Evolutionary conservation across 2,329 filamentous ascomycete species (phyloP), one percentile per base, ranked within the genome.

Genomic region (Penicillium sp.): DNA sequence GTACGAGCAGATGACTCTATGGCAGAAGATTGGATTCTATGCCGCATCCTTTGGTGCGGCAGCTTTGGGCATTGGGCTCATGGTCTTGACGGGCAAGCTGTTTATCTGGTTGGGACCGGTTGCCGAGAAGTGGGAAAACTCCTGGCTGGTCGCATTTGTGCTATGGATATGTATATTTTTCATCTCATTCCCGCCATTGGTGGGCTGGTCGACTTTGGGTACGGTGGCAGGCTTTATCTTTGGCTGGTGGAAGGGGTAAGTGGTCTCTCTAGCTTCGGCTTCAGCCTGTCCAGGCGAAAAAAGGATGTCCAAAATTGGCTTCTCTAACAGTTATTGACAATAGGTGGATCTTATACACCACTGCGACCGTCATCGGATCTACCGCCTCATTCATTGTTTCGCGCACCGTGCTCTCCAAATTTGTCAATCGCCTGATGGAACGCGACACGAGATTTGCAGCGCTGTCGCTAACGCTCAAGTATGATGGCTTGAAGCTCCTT

Each of bases 391-490:
- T 99, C 73, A 73, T 96, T 59, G 86, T 90, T 48, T 92, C 90
- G 54, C 84, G 95, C 63, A 91, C 90, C 5, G 77, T 97, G 45
- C 82, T 98, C 60, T 89, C 89, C 65, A 81, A 80, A 47, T 93
- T 93, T 73, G 93, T 98, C 31, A 83, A 92, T 68, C 83, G 88
- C 17, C 83, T 96, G 67, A 89, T 97, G 52, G 90, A 91, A 58
- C 83, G 84, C 65, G 94, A 99, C 78, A 89, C 87, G 73, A 86
- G 93, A 54, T 99, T 99, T 74, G 87, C 95, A 10, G 95, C 95
- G 4, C 84, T 99, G 28, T 86, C 90, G 22, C 84, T 97, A 69
- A 95, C 95, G 7, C 82, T 99, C 62, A 92, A 96, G 65, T 88
- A 91, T 71, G 95, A 99, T 71, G 95, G 95, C 0, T 77, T 99